phyloP scores from a whole-genome alignment of 306 rosid genomes.

The Vigna unguiculata region DNA sequence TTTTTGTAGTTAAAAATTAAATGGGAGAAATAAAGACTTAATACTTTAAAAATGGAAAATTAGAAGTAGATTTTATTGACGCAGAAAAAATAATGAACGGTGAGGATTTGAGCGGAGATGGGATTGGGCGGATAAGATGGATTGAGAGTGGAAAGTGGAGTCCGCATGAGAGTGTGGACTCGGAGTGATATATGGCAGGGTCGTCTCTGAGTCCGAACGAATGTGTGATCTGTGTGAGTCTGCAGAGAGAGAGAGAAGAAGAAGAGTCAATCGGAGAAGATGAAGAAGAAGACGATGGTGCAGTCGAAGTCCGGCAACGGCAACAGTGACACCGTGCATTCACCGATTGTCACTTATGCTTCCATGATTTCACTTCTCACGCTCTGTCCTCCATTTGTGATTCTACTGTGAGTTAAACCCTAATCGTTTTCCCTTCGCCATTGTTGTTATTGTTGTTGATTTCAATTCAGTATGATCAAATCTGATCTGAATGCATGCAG shows the following conservation, averaged over 20 bases:
- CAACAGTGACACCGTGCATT: conserved; percentile 65
- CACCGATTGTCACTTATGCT: conserved; percentile 74
- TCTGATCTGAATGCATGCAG: conserved; percentile 52
- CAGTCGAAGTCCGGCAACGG: too few species aligned
- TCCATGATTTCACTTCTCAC: conserved; percentile 84
- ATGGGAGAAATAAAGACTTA: too few species aligned
- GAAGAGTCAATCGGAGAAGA: background rate
- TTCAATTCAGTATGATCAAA: background rate
- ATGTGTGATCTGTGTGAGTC: background rate
- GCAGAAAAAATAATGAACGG: background rate
- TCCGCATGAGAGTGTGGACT: background rate
- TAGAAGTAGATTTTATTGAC: too few species aligned
- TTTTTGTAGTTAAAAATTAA: too few species aligned
- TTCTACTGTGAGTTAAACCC: too few species aligned
- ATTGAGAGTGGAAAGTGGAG: background rate
- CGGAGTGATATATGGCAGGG: background rate
- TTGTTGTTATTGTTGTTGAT: too few species aligned
- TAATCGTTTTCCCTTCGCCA: too few species aligned
- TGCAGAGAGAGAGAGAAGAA: background rate
- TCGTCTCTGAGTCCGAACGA: too few species aligned
- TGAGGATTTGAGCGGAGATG: background rate
- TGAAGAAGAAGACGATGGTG: background rate
- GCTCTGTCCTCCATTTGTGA: conserved; percentile 85
- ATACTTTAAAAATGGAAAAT: too few species aligned
- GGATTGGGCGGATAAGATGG: background rate